Evolutionary conservation across 805 yeast species (phyloP), one percentile per base, ranked within the genome.

Genomic region (Ogataea siamensis): DNA sequence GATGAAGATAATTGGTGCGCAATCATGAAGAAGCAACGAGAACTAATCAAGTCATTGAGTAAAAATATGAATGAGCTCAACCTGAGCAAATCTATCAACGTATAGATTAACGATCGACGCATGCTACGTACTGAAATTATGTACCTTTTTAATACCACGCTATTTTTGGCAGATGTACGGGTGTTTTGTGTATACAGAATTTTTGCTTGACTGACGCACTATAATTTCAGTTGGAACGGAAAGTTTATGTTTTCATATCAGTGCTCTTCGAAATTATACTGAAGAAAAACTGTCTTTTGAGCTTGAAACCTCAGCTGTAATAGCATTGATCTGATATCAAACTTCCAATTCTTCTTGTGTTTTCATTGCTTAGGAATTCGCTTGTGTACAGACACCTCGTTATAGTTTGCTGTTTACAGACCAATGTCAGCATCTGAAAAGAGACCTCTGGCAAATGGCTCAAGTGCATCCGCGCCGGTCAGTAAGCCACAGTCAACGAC

Each of bases 1-100:
- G 60, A 66, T n/a, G 54, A 59, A 17, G 45, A 49, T 5, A 69
- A 68, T 30, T 75, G 80, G 79, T 46, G 45, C 4, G 49, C 46
- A 9, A 71, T 75, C 0, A 48, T 67, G 19, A 57, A 58, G 41
- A 73, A 71, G 47, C 80, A 74, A 53, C 63, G 63, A 43, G 58
- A 60, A 11, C 44, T 65, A 31, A 54, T 58, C 14, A 55, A 50
- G 33, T 49, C 58, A 1, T 35, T 57, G 28, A 50, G 43, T 41
- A 52, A 34, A 31, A 40, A 37, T 20, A 39, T 34, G 36, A 19
- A 24, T 18, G 38, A 34, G 18, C 35, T 24, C 19, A 23, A 28
- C 22, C 8, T 19, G 15, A 20, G 13, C 15, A 31, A 25, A 23
- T 12, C 32, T 5, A 17, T 28, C 3, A 20, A 27, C 20, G 33